Base-by-base conservation (phyloP, 768 basidiomycete genomes). In the Rhodotorula babjevae region DNA sequence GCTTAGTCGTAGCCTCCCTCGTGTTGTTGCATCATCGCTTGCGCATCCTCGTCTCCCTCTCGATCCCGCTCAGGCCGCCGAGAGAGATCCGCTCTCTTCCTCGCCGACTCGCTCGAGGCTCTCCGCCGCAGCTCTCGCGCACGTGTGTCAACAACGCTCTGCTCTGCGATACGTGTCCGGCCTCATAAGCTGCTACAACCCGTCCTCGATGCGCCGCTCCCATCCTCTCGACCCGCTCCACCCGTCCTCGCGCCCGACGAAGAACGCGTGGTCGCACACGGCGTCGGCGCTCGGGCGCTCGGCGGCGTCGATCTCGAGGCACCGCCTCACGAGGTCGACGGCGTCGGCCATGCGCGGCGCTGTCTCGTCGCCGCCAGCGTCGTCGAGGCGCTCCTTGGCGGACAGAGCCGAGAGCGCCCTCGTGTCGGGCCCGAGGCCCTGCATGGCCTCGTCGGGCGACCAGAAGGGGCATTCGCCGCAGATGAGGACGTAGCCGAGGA, bases 401-500 rank as follows among this genome's bases (percentile, higher is more conserved):
- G 74, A 80, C 2, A 78, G 73, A 21, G 76, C 73, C 9, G 60
- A 59, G 21, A 63, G 46, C 10, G 77, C 77, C 4, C 78, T 68
- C 16, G 75, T 69, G 63, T 72, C 65, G 46, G 68, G 14, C 6
- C 49, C 44, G 57, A 77, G 65, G n/a, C 77, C 74, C 40, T 61
- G 61, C 67, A 76, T 91, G 0, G 93, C 92, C 80, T 97, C 94
- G 52, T 88, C 89, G 2, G 93, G 89, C 27, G 90, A 92, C 82
- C 88, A 87, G 83, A 93, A 94, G 2, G 92, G 92, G 78, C 92
- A 94, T 83, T 95, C 92, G 12, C 92, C 83, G 56, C 82, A 81
- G 49, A 98, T 85, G 73, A 99, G 86, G 67, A 99, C 95, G 80
- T 93, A 99, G 21, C 89, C 93, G 31, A 99, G 92, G 33, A 98